Conservation (phyloP, 2,329 filamentous ascomycete species). For the Aspergillus ustus region DNA sequence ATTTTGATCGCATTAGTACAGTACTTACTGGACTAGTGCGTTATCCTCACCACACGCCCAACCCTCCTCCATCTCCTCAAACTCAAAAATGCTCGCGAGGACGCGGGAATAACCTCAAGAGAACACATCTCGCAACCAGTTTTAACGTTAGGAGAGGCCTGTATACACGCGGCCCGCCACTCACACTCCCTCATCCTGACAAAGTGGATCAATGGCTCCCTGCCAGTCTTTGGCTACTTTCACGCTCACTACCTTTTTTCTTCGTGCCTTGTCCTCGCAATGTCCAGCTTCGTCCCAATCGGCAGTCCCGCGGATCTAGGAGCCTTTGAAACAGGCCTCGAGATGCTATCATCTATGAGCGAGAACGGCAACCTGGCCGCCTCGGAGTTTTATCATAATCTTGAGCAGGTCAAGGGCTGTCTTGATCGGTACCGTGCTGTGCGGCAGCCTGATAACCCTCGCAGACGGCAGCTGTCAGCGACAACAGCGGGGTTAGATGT, state of each 20-base stretch:
- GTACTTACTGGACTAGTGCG: conserved; percentile 31
- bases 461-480: not conserved
- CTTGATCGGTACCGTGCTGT: conserved; percentile 30
- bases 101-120: not conserved
- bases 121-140: conserved; percentile 43
- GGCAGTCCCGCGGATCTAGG: conserved; percentile 36
- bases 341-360: conserved; percentile 38
- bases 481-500: not conserved
- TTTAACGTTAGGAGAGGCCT: conserved; percentile 43
- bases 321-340: conserved; percentile 38
- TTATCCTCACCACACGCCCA: conserved; percentile 45
- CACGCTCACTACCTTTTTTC: conserved; percentile 48
- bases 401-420: conserved; percentile 39
- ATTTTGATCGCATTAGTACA: not conserved
- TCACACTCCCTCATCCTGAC: conserved; percentile 44
- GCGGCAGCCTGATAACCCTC: not conserved
- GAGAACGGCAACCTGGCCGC: conserved; percentile 44
- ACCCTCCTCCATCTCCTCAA: conserved; percentile 46
- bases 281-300: conserved; percentile 41
- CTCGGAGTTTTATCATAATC: conserved; percentile 39
- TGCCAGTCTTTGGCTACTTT: conserved; percentile 46
- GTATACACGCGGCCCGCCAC: conserved; percentile 44
- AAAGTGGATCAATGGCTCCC: conserved; percentile 44
- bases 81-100: conserved; percentile 25
- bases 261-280: conserved; percentile 42